Conservation (phyloP, 2,329 filamentous ascomycete species). For the Penicillium sp. region DNA sequence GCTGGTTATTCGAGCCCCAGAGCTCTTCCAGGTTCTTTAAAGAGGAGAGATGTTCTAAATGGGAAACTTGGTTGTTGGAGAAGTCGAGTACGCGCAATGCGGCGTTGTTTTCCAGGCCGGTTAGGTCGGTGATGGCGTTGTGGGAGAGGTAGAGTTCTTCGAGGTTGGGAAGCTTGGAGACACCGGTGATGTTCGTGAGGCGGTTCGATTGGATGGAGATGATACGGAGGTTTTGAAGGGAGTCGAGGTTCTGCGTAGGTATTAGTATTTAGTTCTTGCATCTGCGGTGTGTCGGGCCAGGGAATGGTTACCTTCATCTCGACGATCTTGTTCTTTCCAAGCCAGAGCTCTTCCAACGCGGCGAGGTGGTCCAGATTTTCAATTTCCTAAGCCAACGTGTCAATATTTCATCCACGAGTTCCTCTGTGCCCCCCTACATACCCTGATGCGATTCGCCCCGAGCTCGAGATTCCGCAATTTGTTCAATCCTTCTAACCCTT, state of each 20-base stretch:
- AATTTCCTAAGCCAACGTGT: slow-evolving; percentile 63
- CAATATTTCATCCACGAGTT: background rate
- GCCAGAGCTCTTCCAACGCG: slow-evolving; percentile 86
- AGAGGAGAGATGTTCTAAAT: slow-evolving; percentile 71
- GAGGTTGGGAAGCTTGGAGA: slow-evolving; percentile 73
- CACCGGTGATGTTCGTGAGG: slow-evolving; percentile 75
- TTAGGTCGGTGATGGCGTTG: slow-evolving; percentile 80
- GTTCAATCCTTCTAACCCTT: slow-evolving; percentile 75
- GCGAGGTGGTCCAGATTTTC: slow-evolving; percentile 78
- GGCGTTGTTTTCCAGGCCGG: slow-evolving; percentile 69
- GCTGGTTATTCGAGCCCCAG: slow-evolving; percentile 89
- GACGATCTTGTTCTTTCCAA: slow-evolving; percentile 96
- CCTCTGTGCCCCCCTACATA: too few relatives aligned
- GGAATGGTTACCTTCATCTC: slow-evolving; percentile 64
- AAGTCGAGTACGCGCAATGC: slow-evolving; percentile 82
- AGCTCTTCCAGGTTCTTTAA: slow-evolving; percentile 80
- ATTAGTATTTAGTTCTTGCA: too few relatives aligned
- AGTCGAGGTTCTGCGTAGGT: slow-evolving; percentile 61
- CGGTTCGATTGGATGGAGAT: slow-evolving; percentile 96
- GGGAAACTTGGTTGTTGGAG: slow-evolving; percentile 81
- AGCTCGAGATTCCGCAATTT: slow-evolving; percentile 84
- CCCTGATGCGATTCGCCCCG: slow-evolving; percentile 85
- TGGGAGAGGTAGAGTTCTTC: slow-evolving; percentile 96
- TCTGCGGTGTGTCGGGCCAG: background rate
- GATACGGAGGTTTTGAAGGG: slow-evolving; percentile 78